These are phyloP conservation scores for Enteropsectra breve DNA, from an alignment of 371 early-diverging fungal species.

Conservation along the genomic window DNA sequence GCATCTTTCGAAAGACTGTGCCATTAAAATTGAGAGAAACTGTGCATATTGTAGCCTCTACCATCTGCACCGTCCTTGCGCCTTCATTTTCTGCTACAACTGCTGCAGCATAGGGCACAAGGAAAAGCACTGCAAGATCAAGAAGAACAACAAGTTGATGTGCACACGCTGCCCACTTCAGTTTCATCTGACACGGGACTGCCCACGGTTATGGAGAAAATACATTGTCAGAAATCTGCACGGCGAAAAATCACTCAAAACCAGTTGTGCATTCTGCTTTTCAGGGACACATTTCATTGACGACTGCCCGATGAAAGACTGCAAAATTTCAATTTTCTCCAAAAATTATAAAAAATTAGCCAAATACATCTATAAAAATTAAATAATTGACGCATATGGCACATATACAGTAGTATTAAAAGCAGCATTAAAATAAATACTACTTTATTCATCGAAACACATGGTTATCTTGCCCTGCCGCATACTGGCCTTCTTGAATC, in stretches of 20 bases:
- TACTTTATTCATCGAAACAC: no score
- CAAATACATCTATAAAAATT: no score
- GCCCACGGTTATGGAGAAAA: not conserved
- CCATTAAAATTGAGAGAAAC: not conserved
- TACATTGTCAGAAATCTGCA: not conserved
- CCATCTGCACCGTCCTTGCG: constrained; percentile 1
- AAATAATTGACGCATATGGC: no score
- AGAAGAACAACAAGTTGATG: no score
- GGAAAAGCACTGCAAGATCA: no score
- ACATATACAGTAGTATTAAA: no score
- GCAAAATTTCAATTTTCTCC: not conserved
- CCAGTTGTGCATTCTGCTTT: not conserved
- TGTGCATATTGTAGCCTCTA: constrained; percentile 4
- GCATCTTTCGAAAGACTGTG: constrained; percentile 22
- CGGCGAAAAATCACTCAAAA: not conserved
- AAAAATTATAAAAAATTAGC: no score
- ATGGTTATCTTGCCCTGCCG: no score
- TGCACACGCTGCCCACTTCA: not conserved
- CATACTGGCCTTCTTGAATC: no score
- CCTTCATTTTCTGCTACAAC: constrained; percentile 1
- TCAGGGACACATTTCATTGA: not conserved
- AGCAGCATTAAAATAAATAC: no score
- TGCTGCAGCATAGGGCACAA: constrained; percentile 13
- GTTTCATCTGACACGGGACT: not conserved
- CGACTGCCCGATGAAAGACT: not conserved